Evolutionary conservation across 805 yeast genomes (phyloP), one percentile per base, ranked within the genome.

Genomic region (Cyberlindnera maritima): DNA sequence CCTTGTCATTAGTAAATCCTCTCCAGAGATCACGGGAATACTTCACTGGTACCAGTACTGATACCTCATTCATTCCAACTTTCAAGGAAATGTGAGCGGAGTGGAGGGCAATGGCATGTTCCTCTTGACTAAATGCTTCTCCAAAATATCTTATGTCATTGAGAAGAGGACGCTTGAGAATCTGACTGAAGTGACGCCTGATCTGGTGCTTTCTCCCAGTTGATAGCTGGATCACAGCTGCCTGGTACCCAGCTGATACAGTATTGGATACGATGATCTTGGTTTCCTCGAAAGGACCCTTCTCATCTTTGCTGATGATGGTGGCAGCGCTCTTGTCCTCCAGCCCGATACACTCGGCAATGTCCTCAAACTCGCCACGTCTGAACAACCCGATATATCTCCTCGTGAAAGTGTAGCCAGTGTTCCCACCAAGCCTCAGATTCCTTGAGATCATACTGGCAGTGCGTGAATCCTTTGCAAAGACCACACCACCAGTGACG

Each of bases 201-300:
- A 72, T 64, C 43, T 72, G 77, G 43, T 69, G 75, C 40, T 69
- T 72, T 44, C 62, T 58, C 1, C 76, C 76, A 2, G 76, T 67
- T 1, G 53, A 48, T 10, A 72, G 48, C 46, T 71, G 67, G 9
- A 71, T 33, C 0, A 65, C 48, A 7, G 62, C 49, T 13, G 66
- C 49, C 19, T 53, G 47, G 7, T 57, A 50, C 15, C 53, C 60
- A 7, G 48, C 39, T 41, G 46, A 50, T 8, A n/a, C 2, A 13
- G 29, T 10, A 13, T n/a, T 46, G 13, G 48, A 32, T 1, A 32
- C 10, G 12, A 54, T 41, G 34, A 62, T 49, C 28, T 48, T 47
- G 14, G 63, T 58, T 1, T 21, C 29, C 19, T 52, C 48, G 1
- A 38, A 21, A 2, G 11, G 26, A 1, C 52, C 50, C 6, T 40